These are phyloP conservation scores for Tilletiopsis washingtonensis DNA, from an alignment of 1,284 basidiomycete species.

Conservation along the genomic window DNA sequence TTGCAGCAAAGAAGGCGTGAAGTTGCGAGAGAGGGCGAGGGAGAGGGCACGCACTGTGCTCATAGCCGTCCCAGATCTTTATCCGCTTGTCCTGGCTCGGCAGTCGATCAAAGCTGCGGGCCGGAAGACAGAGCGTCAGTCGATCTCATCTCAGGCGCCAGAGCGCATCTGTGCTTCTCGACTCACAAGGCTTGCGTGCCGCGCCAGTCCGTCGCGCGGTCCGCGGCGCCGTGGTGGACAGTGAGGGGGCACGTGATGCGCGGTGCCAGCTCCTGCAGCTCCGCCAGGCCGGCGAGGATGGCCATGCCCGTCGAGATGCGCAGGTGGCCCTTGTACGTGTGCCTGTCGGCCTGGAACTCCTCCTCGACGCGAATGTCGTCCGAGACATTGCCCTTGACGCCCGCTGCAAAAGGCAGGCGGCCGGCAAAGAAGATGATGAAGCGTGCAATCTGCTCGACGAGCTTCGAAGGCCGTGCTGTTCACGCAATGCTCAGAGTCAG, in stretches of 20 bases:
- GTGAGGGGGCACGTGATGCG: conserved; percentile 48
- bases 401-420: conserved; percentile 49
- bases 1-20: neutral
- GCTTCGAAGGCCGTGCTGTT: conserved; percentile 47
- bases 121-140: no score
- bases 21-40: neutral
- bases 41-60: conserved; percentile 45
- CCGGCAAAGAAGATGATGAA: conserved; percentile 49
- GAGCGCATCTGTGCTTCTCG: no score
- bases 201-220: conserved; percentile 50
- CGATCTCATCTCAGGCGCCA: no score
- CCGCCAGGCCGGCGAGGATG: conserved; percentile 50
- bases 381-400: conserved; percentile 52
- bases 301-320: conserved; percentile 52
- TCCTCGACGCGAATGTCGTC: conserved; percentile 51
- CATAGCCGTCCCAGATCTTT: conserved; percentile 52
- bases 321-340: conserved; percentile 52
- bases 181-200: conserved; percentile 49
- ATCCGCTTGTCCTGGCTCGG: conserved; percentile 49
- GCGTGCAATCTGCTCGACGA: conserved; percentile 48
- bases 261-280: conserved; percentile 44
- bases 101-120: no score
- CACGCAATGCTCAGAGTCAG: conserved; percentile 31
- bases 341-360: conserved; percentile 41
- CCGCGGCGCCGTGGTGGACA: conserved; percentile 51